phyloP scores from a whole-genome alignment of 805 yeast genomes.

The Spathaspora sp. region DNA sequence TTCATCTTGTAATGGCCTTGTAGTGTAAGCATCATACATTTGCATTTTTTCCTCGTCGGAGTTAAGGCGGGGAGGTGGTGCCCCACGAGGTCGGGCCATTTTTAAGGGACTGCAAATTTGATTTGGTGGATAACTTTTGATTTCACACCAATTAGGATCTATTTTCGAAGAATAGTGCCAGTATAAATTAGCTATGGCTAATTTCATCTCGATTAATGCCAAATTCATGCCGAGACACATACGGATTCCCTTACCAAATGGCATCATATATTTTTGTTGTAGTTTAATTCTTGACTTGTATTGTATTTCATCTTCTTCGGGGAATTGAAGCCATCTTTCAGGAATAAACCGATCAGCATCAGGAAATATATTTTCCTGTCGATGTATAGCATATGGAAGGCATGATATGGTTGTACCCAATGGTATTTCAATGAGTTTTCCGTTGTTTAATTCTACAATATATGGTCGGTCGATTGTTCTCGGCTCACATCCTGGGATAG shows the following conservation, averaged over 20 bases:
- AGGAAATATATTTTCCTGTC: conserved; percentile 47
- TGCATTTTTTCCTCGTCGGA: conserved; percentile 48
- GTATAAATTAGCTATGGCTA: conserved; percentile 51
- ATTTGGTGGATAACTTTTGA: conserved; percentile 6
- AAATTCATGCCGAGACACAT: conserved; percentile 74
- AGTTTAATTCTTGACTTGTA: conserved; percentile 32
- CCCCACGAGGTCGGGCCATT: not conserved
- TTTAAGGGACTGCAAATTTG: conserved; percentile 6
- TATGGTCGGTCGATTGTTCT: conserved; percentile 38
- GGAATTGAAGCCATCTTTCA: conserved; percentile 54
- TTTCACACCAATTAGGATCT: conserved; percentile 42
- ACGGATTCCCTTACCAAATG: conserved; percentile 70
- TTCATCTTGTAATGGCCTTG: conserved; percentile 49
- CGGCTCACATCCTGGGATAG: conserved; percentile 76
- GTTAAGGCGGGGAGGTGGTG: conserved; percentile 3
- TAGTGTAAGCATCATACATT: conserved; percentile 56
- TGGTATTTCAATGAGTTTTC: conserved; percentile 35
- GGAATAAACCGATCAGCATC: conserved; percentile 53
- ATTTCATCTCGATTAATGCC: conserved; percentile 63
- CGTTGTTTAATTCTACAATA: conserved; percentile 19
- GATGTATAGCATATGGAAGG: conserved; percentile 65
- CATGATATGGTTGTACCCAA: conserved; percentile 53
- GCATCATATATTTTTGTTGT: conserved; percentile 56
- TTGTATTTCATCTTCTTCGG: conserved; percentile 16
- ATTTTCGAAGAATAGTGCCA: conserved; percentile 42